Percentiles rank a stretch among this genome's conserved stretches.
phyloP scores from a whole-genome alignment of 306 rosid species.

The Lotus japonicus region DNA sequence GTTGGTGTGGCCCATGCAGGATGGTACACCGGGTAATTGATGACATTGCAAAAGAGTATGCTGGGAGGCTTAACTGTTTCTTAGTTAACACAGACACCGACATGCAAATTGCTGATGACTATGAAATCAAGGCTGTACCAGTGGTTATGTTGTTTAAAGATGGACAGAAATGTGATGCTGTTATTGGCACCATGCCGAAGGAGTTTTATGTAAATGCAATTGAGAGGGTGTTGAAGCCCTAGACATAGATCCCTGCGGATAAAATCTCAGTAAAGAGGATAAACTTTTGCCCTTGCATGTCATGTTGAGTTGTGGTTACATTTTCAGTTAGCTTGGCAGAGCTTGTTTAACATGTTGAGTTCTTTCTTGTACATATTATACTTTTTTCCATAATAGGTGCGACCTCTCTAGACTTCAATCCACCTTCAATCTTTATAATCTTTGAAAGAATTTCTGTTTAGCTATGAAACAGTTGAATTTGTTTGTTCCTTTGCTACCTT shows the following conservation, averaged over 20 bases:
- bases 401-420: neutral
- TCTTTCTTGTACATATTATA: conserved; percentile 33
- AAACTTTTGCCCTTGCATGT: conserved; percentile 8
- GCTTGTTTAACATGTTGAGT: no score
- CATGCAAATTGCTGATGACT: conserved; percentile 56
- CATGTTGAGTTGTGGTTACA: conserved; percentile 19
- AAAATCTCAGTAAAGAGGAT: neutral
- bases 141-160: conserved; percentile 80
- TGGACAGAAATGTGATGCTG: conserved; percentile 70
- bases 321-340: conserved; percentile 2
- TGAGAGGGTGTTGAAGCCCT: conserved; percentile 64
- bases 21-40: conserved; percentile 85
- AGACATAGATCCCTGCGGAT: conserved; percentile 13
- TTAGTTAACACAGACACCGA: conserved; percentile 70
- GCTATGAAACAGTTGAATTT: neutral
- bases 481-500: neutral
- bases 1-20: conserved; percentile 96
- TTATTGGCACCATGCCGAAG: conserved; percentile 94
- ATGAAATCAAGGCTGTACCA: conserved; percentile 88
- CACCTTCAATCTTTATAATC: neutral
- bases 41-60: conserved; percentile 63
- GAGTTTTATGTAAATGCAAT: conserved; percentile 82
- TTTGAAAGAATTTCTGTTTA: neutral
- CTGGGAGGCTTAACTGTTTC: conserved; percentile 71
- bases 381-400: conserved; percentile 1